A percentile compares a stretch with the other conserved stretches of the same genome.
These are phyloP conservation scores for Neofusicoccum cordaticola DNA, from an alignment of 2,329 filamentous ascomycete genomes.

Conservation along the genomic window DNA sequence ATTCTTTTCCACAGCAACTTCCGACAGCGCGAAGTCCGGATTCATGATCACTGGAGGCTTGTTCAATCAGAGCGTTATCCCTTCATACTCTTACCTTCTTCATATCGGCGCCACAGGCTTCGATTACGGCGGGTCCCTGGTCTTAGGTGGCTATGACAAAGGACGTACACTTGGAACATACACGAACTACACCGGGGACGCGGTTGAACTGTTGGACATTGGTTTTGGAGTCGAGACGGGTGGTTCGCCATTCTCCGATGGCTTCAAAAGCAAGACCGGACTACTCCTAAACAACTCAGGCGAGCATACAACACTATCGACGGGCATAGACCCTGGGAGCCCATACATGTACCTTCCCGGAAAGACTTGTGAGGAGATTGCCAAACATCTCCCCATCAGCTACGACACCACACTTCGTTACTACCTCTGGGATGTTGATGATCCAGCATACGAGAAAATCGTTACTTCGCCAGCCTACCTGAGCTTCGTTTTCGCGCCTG, in stretches of 20 bases:
- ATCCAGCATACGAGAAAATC: conserved; percentile 36
- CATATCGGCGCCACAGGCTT: conserved; percentile 34
- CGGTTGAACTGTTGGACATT: conserved; percentile 38
- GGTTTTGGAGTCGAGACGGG: conserved; percentile 42
- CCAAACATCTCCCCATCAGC: conserved; percentile 27
- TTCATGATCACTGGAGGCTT: conserved; percentile 15
- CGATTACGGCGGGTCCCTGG: conserved; percentile 27
- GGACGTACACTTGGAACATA: conserved; percentile 29
- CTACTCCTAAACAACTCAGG: conserved; percentile 21
- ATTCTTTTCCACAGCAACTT: neutral
- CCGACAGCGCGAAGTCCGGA: neutral
- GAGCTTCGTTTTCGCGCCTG: conserved; percentile 39
- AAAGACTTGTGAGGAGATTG: conserved; percentile 28
- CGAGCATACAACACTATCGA: neutral
- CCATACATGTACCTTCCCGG: conserved; percentile 29
- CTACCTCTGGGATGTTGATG: conserved; percentile 29
- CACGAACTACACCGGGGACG: conserved; percentile 22
- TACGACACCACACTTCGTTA: conserved; percentile 23
- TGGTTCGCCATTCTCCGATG: conserved; percentile 35
- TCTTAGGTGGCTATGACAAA: conserved; percentile 38
- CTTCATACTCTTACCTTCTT: conserved; percentile 31
- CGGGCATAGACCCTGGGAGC: conserved; percentile 22
- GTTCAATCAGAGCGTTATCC: conserved; percentile 21
- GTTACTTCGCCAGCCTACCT: conserved; percentile 43
- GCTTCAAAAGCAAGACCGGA: conserved; percentile 24